phyloP scores from a whole-genome alignment of 768 basidiomycete species.

The Termitomyces heimii region DNA sequence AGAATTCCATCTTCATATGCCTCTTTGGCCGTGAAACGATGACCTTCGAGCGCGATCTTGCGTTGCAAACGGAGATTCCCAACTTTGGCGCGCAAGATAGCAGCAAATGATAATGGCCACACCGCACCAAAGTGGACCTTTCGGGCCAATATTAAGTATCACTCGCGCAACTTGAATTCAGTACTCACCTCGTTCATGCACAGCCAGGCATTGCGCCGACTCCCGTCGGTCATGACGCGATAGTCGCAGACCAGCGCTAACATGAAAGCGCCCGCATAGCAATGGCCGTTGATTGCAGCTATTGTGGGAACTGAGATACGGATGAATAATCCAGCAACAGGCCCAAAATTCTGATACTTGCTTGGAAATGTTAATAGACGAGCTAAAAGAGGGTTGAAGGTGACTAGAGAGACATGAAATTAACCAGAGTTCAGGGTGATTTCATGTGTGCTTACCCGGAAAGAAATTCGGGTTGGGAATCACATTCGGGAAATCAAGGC shows the following conservation, averaged over 20 bases:
- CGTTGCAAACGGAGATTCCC: conserved; percentile 52
- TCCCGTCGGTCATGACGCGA: conserved; percentile 83
- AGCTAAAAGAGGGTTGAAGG: conserved; percentile 66
- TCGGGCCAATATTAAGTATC: not conserved
- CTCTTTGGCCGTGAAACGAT: conserved; percentile 71
- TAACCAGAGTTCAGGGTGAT: not conserved
- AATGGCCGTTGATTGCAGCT: conserved; percentile 80
- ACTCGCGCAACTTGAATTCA: not conserved
- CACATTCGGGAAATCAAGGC: conserved; percentile 56
- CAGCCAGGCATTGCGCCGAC: conserved; percentile 71
- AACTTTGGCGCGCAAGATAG: conserved; percentile 60
- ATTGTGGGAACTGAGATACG: conserved; percentile 58
- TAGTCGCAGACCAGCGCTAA: conserved; percentile 82
- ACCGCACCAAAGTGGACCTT: conserved; percentile 80
- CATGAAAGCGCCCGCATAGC: conserved; percentile 81
- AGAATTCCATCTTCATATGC: conserved; percentile 61
- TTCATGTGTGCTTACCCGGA: conserved; percentile 36
- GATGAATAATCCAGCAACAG: not conserved
- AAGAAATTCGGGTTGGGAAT: conserved; percentile 57
- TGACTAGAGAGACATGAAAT: conserved; percentile 34
- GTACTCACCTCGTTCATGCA: conserved; percentile 84
- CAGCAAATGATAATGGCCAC: conserved; percentile 68
- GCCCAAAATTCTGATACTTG: conserved; percentile 24
- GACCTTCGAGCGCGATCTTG: conserved; percentile 74
- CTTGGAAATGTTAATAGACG: conserved; percentile 75